Base-by-base conservation (phyloP, 2,329 filamentous ascomycete genomes). In the Exophiala spinifera region DNA sequence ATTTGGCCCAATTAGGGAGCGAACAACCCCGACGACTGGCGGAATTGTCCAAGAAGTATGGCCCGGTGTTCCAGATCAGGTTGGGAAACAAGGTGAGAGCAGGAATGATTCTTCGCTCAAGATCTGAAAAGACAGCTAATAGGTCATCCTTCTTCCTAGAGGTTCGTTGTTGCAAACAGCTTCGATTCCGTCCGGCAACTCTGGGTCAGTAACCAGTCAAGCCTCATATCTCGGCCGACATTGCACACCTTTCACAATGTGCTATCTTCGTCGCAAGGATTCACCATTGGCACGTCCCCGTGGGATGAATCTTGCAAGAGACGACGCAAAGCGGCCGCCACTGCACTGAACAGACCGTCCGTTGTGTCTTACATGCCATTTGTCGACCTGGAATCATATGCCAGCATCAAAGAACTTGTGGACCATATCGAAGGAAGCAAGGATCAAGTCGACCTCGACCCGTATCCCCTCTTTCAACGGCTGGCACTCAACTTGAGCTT, bases 211-310 rank as follows among this genome's bases (percentile, higher is more conserved):
- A 84, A 91, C 62, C 87, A 90, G 63, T 88, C 87, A 0, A 80
- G 87, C 0, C 74, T 91, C 53, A 89, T 90, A 63, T 90, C 86
- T 1, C 82, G 88, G 1, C 88, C 88, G 0, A 88, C 78, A 23
- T 81, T 90, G 43, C 87, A 91, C 69, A 91, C 88, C 0, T 91
- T 91, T 69, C 88, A 91, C 69, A 87, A 80, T 3, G 84, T 91
- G 2, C 85, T 90, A 46, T 55, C 17, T 87, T 6, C 8, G 11
- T 10, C 28, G 8, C 28, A 31, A 31, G 28, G 28, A 6, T 31
- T 89, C 69, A 91, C 88, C 0, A 89, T 92, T 55, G 89, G 89
- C 1, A 90, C 88, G 0, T 90, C 87, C 0, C 88, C 89, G 0
- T 92, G 88, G 85, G 86, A 90, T 59, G 87, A 89, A 46, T 88